A percentile compares a stretch with the other conserved stretches of the same genome.
phyloP scores from a whole-genome alignment of 805 yeast species.

The Spathaspora arborariae region DNA sequence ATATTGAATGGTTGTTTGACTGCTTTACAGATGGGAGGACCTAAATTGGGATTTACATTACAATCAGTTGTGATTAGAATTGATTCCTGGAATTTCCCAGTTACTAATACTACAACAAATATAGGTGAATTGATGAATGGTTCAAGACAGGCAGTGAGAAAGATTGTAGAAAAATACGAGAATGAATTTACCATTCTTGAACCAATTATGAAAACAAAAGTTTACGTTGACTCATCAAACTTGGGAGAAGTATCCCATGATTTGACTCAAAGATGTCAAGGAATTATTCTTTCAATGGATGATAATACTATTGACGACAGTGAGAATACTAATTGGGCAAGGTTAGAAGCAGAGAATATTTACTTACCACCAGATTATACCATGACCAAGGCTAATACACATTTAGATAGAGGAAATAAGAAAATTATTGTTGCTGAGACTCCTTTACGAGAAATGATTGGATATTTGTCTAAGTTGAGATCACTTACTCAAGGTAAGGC shows the following conservation, averaged over 20 bases:
- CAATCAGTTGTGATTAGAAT: conserved; percentile 59
- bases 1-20: conserved; percentile 57
- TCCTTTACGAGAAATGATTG: conserved; percentile 87
- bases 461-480: conserved; percentile 73
- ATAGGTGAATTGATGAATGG: conserved; percentile 41
- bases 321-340: conserved; percentile 44
- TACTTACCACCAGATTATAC: conserved; percentile 81
- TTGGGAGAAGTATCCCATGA: conserved; percentile 86
- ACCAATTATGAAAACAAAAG: conserved; percentile 78
- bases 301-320: conserved; percentile 47
- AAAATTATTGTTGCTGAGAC: conserved; percentile 73
- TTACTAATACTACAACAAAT: conserved; percentile 40
- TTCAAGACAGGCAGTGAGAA: conserved; percentile 33
- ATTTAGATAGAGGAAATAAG: conserved; percentile 22
- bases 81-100: conserved; percentile 49
- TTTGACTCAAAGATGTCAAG: conserved; percentile 72
- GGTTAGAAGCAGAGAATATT: conserved; percentile 54
- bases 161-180: conserved; percentile 19
- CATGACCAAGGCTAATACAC: conserved; percentile 18
- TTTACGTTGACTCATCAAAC: conserved; percentile 65
- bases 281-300: conserved; percentile 66
- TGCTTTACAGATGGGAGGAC: conserved; percentile 67
- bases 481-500: conserved; percentile 90
- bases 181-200: conserved; percentile 60
- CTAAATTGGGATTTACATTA: conserved; percentile 50